Evolutionary conservation across 1,284 basidiomycete species (phyloP).

Genomic region (Puccinia coronata): DNA sequence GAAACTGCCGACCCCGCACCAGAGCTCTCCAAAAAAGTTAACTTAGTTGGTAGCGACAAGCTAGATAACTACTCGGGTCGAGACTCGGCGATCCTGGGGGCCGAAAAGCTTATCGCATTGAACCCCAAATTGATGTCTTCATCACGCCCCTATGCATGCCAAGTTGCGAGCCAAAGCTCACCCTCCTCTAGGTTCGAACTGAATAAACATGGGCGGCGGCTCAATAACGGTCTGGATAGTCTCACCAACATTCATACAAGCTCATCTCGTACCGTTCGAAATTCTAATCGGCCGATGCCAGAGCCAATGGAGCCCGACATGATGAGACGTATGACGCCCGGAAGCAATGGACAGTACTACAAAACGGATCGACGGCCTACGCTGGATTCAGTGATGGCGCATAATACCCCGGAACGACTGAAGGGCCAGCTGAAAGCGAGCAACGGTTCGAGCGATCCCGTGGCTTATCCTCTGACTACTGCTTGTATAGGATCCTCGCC

Average conservation of each 20-base stretch:
- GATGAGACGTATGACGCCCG: not conserved
- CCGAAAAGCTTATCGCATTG: conserved; percentile 22
- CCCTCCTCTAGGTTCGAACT: conserved; percentile 20
- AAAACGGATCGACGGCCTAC: conserved; percentile 41
- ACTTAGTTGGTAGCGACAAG: not conserved
- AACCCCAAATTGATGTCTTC: not conserved
- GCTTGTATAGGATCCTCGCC: conserved; percentile 29
- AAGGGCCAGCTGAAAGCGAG: conserved; percentile 7
- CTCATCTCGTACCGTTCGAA: conserved; percentile 18
- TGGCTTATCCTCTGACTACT: conserved; percentile 19
- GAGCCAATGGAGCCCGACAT: conserved; percentile 1
- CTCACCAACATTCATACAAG: conserved; percentile 12
- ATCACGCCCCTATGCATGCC: conserved; percentile 11
- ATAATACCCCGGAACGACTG: conserved; percentile 28
- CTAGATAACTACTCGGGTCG: conserved; percentile 8
- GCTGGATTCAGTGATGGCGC: conserved; percentile 45
- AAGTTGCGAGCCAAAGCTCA: conserved; percentile 8
- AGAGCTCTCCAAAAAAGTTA: conserved; percentile 2
- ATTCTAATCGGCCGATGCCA: conserved; percentile 2
- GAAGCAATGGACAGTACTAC: not conserved
- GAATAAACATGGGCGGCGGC: conserved; percentile 9
- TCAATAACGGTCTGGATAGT: not conserved
- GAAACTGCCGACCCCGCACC: conserved; percentile 10
- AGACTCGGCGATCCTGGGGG: conserved; percentile 15
- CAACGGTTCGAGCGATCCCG: conserved; percentile 4